These are phyloP conservation scores for Penicillium steckii DNA, from an alignment of 495 filamentous ascomycete species.

Conservation along the genomic window DNA sequence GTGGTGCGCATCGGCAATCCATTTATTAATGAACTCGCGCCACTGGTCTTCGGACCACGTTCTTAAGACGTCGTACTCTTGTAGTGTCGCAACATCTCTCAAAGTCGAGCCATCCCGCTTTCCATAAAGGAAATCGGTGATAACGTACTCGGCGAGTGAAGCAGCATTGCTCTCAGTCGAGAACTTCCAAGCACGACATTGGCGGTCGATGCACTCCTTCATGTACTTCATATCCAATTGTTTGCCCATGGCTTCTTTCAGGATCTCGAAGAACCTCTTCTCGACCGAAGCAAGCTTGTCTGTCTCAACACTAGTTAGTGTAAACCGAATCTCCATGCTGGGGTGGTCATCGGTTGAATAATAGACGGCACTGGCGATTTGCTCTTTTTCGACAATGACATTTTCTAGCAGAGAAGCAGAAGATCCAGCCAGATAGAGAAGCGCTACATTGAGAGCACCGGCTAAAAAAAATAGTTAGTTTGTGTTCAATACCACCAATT, in stretches of 20 bases:
- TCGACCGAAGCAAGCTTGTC: conserved; percentile 81
- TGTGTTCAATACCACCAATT: background rate
- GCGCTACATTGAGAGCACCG: conserved; percentile 70
- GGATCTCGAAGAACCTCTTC: conserved; percentile 76
- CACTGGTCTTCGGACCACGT: conserved; percentile 81
- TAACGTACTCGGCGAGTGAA: conserved; percentile 76
- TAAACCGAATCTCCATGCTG: conserved; percentile 79
- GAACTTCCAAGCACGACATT: conserved; percentile 74
- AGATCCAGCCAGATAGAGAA: conserved; percentile 86
- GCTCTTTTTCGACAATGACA: conserved; percentile 87
- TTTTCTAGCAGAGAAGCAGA: conserved; percentile 92
- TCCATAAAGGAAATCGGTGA: conserved; percentile 90
- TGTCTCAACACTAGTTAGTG: conserved; percentile 80
- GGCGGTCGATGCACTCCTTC: conserved; percentile 76
- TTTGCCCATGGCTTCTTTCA: conserved; percentile 75
- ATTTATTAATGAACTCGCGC: conserved; percentile 76
- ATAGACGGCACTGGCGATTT: conserved; percentile 79
- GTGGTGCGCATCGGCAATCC: conserved; percentile 83
- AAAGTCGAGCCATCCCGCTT: conserved; percentile 80
- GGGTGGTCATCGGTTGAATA: conserved; percentile 75
- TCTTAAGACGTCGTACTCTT: conserved; percentile 73
- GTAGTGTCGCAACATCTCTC: conserved; percentile 62
- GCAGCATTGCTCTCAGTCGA: conserved; percentile 71
- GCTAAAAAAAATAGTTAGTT: conserved; percentile 32
- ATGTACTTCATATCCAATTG: conserved; percentile 87